Evolutionary conservation across 2,329 filamentous ascomycete genomes (phyloP).

Genomic region (Cladosporium austrohemisphaericum): DNA sequence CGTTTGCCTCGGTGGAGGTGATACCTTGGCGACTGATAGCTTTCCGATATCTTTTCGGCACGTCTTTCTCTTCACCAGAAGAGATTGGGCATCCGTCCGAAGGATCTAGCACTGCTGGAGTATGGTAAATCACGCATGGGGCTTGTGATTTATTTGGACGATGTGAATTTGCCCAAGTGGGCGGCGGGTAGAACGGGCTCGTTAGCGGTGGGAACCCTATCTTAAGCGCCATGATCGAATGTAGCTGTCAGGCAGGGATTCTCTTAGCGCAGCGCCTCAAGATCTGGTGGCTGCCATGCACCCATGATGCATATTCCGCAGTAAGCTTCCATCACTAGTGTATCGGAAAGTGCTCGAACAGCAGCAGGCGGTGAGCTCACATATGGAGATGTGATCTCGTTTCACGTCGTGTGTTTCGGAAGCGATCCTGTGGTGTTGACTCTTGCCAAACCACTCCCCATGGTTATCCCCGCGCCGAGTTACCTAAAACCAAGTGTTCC

Average conservation of each 20-base stretch:
- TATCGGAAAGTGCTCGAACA: too few relatives aligned
- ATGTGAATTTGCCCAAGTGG: too few relatives aligned
- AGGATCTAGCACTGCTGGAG: slow-evolving; percentile 1
- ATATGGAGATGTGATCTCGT: not conserved
- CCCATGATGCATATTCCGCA: not conserved
- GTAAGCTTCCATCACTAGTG: too few relatives aligned
- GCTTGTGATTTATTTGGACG: too few relatives aligned
- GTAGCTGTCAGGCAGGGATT: slow-evolving; percentile 1
- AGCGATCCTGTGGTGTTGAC: slow-evolving; percentile 1
- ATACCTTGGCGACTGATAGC: slow-evolving; percentile 1
- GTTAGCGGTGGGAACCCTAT: not conserved
- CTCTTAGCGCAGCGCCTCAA: not conserved
- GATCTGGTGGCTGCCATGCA: not conserved
- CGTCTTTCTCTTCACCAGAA: too few relatives aligned
- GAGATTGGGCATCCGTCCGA: slow-evolving; percentile 1
- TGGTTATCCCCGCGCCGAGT: slow-evolving; percentile 5
- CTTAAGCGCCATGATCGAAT: not conserved
- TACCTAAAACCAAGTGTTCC: not conserved
- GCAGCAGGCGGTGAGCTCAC: slow-evolving; percentile 9
- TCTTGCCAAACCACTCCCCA: slow-evolving; percentile 7
- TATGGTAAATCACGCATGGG: slow-evolving; percentile 5
- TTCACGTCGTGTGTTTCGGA: slow-evolving; percentile 3
- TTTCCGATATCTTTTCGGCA: not conserved
- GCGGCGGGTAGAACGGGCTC: too few relatives aligned
- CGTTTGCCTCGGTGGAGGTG: too few relatives aligned